Evolutionary conservation across 768 basidiomycete genomes (phyloP), one percentile per base, ranked within the genome.

Genomic region (Cystobasidium onofrii): DNA sequence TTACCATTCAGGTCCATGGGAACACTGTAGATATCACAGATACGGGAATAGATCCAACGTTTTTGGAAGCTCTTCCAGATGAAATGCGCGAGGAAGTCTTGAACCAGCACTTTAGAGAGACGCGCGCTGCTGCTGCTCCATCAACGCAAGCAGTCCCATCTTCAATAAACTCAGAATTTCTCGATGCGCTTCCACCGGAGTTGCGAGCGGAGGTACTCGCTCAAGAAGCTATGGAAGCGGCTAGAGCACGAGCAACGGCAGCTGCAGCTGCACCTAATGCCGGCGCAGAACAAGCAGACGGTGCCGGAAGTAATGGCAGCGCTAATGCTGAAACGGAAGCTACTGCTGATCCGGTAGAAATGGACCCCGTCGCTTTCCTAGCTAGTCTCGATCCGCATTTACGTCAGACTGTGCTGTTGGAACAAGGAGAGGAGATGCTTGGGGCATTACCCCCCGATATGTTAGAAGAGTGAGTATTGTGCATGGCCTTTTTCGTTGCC

Each of bases 31-130:
- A 99, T 80, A 99, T 99, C 80, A 99, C 96, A 1, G 93, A 98
- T 78, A 95, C 93, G 43, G 96, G 96, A 3, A 97, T 99, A 79
- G 96, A 99, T 80, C 92, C 94, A 1, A 93, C 92, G 4, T 99
- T 99, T 86, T 84, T 99, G 73, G 93, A 97, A 82, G 96, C 96
- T 29, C 83, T 99, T 10, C 96, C 96, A 0, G 96, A 99, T 79
- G 95, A 98, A 76, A 98, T 99, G 89, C 87, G 96, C 64, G 95
- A 96, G 80, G 96, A 99, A 80, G 92, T 99, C 41, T 85, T 99
- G 66, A 93, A 94, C 78, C 96, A 99, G 79, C 95, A 99, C 79
- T 88, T 97, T 77, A 88, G 93, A 10, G 96, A 98, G 77, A 91
- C 89, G 74, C 88, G 89, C 46, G 88, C 90, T 13, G 87, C 91